Evolutionary conservation across 495 filamentous ascomycete species (phyloP).

Genomic region (Penicillium egyptiacum): DNA sequence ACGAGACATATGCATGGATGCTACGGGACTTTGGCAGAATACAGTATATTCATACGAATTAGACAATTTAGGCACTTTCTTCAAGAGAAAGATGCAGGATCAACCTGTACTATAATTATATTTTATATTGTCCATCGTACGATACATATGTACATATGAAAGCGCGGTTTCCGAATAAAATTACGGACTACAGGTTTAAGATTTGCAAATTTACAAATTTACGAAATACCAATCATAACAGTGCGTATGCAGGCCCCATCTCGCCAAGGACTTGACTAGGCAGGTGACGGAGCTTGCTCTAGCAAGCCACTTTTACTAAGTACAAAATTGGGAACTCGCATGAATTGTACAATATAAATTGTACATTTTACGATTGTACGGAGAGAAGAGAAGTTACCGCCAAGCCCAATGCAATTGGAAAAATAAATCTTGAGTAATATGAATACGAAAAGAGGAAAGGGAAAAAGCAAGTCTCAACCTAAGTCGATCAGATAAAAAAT

Average conservation of each 20-base stretch:
- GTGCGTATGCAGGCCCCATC: conserved; percentile 8
- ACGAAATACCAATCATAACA: neutral
- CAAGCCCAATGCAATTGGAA: conserved; percentile 3
- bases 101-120: neutral
- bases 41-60: neutral
- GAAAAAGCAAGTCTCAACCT: too few relatives aligned
- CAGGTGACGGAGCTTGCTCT: conserved; percentile 8
- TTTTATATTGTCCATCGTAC: neutral
- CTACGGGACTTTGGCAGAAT: neutral
- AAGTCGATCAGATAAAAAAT: conserved; percentile 36
- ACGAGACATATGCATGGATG: neutral
- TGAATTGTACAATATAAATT: neutral
- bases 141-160: neutral
- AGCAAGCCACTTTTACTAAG: neutral
- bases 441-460: neutral
- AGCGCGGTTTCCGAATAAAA: neutral
- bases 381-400: neutral
- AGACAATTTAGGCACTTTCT: neutral
- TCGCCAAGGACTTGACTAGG: conserved; percentile 11
- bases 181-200: neutral
- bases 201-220: neutral
- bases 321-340: neutral
- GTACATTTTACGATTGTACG: too few relatives aligned
- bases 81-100: neutral
- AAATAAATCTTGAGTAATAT: neutral